These are phyloP conservation scores for Eremothecium coryli DNA, from an alignment of 1,139 yeast species.

Conservation along the genomic window DNA sequence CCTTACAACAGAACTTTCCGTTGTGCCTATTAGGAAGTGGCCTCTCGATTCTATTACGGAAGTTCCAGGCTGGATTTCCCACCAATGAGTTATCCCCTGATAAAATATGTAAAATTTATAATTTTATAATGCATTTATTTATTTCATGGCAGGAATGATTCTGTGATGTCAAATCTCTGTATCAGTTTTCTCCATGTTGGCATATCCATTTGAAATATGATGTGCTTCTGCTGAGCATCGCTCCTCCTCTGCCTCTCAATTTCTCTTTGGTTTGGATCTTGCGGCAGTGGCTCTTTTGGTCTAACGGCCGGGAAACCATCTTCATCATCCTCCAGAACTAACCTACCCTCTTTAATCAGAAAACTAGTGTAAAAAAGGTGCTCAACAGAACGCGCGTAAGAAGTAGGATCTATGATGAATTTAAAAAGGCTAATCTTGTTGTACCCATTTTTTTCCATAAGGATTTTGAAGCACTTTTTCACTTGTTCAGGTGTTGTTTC, in stretches of 20 bases:
- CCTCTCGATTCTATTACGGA: conserved; percentile 45
- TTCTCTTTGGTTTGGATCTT: conserved; percentile 20
- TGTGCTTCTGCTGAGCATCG: conserved; percentile 40
- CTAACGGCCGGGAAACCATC: conserved; percentile 42
- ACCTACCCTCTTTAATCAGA: conserved; percentile 61
- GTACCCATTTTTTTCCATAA: conserved; percentile 30
- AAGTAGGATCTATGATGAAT: conserved; percentile 63
- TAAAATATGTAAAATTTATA: not conserved
- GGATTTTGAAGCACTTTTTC: conserved; percentile 37
- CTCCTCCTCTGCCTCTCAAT: conserved; percentile 27
- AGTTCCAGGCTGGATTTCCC: conserved; percentile 44
- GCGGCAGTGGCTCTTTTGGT: conserved; percentile 25
- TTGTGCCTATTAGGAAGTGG: conserved; percentile 66
- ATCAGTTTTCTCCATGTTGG: conserved; percentile 53
- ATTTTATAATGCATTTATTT: not conserved
- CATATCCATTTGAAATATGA: conserved; percentile 62
- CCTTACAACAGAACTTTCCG: conserved; percentile 41
- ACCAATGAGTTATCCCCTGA: not conserved
- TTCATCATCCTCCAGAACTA: conserved; percentile 43
- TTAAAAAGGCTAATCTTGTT: conserved; percentile 49
- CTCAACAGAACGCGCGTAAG: conserved; percentile 74
- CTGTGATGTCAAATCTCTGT: conserved; percentile 41
- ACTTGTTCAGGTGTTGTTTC: conserved; percentile 57
- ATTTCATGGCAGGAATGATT: conserved; percentile 43
- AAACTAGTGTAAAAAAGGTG: conserved; percentile 77